These are phyloP conservation scores for Lachancea lanzarotensis DNA, from an alignment of 805 yeast species.

Conservation along the genomic window DNA sequence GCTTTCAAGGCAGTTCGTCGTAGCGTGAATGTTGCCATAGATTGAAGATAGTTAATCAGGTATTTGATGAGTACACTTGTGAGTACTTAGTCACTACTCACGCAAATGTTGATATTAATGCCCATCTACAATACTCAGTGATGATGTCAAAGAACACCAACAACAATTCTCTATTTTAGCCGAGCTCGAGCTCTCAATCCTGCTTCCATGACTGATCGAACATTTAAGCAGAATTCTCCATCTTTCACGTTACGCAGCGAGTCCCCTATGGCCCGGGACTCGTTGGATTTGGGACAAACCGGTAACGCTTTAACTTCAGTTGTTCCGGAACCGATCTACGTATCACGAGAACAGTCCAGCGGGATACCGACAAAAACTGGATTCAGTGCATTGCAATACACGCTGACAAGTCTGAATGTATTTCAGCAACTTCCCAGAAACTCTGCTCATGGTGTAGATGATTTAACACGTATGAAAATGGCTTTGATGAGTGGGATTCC, in stretches of 20 bases:
- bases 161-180: background rate
- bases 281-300: conserved; percentile 2
- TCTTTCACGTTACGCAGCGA: background rate
- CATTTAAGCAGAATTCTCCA: conserved; percentile 5
- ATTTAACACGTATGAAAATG: conserved; percentile 60
- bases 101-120: background rate
- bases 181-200: background rate
- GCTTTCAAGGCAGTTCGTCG: too few species aligned
- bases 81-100: background rate
- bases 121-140: too few species aligned
- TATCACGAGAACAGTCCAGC: conserved; percentile 26
- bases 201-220: conserved; percentile 3
- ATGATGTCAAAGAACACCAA: background rate
- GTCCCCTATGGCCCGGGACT: conserved; percentile 4
- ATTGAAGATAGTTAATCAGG: too few species aligned
- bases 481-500: conserved; percentile 59
- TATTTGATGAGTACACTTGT: background rate
- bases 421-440: conserved; percentile 31
- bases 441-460: conserved; percentile 51
- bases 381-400: conserved; percentile 20
- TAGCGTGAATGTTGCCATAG: too few species aligned
- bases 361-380: conserved; percentile 21
- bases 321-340: conserved; percentile 25
- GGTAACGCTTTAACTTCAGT: conserved; percentile 20
- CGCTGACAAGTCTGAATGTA: conserved; percentile 27